Evolutionary conservation across 108 stramenopile genomes (phyloP), one percentile per base, ranked within the genome.

Genomic region (Nannochloropsis salina): DNA sequence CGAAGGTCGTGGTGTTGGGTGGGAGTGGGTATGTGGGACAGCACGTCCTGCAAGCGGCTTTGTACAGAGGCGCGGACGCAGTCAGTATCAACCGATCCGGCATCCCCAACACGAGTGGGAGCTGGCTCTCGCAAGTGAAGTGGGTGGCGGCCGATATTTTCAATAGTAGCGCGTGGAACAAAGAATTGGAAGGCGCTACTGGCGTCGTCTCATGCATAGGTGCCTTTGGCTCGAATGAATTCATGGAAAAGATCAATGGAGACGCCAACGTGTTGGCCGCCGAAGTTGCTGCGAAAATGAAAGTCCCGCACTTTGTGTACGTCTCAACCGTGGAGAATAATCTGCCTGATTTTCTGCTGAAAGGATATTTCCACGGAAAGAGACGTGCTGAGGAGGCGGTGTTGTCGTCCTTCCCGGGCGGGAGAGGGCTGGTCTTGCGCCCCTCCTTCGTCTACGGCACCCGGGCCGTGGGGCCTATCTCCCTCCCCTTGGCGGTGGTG

Each of bases 1-100:
- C 61, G 20, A 74, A 89, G 88, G 80, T 94, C 22, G 91, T 94
- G 2, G 88, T 94, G 81, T 93, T 94, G 43, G 94, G 94, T 21
- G 94, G 94, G 20, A 94, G 90, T 74, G 94, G 94, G 41, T 94
- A 93, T 84, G 94, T 94, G 43, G 94, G 94, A 5, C 94, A 94
- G 85, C 91, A 90, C 86, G 86, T 94, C n/a, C 91, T 92, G 82
- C 85, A 88, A 44, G 91, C 93, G 8, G 94, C 93, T 3, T 80
- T 92, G 9, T 47, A 84, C 83, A 86, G 88, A 10, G 87, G 85
- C 20, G 87, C 89, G 18, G 81, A 91, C 10, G 94, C 94, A 8
- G 91, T 88, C 41, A 92, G 91, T 43, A 85, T 94, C 79, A 93
- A 86, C 81, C 90, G 94, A 31, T 92, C 92, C 31, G 94, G 94